Evolutionary conservation across 202 grass and related monocot genomes (phyloP), one percentile per base, ranked within the genome.

Genomic region (Eragrostis tef): DNA sequence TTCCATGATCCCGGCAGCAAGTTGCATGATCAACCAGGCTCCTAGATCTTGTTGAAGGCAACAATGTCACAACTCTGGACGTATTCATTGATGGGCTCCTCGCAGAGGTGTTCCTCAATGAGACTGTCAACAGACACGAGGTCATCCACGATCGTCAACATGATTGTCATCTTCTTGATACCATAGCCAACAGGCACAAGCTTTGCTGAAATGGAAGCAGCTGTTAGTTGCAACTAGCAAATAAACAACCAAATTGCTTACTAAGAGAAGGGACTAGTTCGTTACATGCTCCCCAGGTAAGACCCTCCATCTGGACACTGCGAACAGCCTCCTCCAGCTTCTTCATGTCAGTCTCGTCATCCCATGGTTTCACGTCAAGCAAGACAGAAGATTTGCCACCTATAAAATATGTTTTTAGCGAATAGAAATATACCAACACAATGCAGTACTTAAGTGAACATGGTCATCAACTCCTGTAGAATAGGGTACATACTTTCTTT

Each of bases 301-400:
- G 96, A 52, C 96, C 96, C n/a, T 86, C 84, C 89, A 91, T 81
- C 71, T 95, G 80, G 27, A 98, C 62, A 20, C 90, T 85, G 58
- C 90, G 90, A 5, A 95, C 96, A 91, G 92, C 73, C 83, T 90
- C 92, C 92, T 98, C 96, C 21, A 99, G 71, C 85, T 91, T 93
- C 85, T 99, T 93, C 89, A 99, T 95, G 72, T 99, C 87, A 10
- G 96, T 99, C 29, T 98, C 95, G 60, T 98, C 95, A 79, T 98
- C 95, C 95, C 95, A 98, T 1, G 92, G 95, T 39, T 99, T 99
- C 27, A 99, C 77, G 81, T 99, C 96, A 84, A 99, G 15, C 12
- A 95, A 88, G 42, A 99, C 90, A 3, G 96, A 99, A 4, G 96
- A 99, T 73, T 99, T 99, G 6, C 96, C 96, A 78, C 90, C 96